Base-by-base conservation (phyloP, 2,329 filamentous ascomycete species). In the Colletotrichum musicola region DNA sequence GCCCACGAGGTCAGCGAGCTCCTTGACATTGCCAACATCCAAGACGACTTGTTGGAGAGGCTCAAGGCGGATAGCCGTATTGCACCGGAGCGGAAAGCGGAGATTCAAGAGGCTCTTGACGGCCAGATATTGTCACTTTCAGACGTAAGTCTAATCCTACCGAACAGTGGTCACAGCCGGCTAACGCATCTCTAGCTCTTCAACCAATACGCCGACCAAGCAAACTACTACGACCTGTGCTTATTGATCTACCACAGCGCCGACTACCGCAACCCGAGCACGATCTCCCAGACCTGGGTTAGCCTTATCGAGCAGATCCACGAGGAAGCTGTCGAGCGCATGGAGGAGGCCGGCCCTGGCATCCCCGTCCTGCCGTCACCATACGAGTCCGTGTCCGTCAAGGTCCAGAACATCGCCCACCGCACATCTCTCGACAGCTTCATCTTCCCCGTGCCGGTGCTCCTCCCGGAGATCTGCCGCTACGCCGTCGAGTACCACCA, bases 21-120 rank as follows among this genome's bases (percentile, higher is more conserved):
- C 51, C 89, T 99, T 10, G 96, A 99, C 74, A 89, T 98, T 57
- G 95, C 95, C 14, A 95, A 96, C 75, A 96, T 99, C 61, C 96
- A 99, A 78, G 93, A 97, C 76, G 96, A 99, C 74, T 81, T 98
- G 49, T 80, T 98, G 25, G 92, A 94, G 76, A 88, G 93, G 53
- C 83, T 99, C 60, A 89, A 86, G 76, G 86, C 86, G 10, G 96
- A 99, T 72, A 77, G 83, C 1, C 89, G 96, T 50, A 86, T 98
- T 44, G 82, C 85, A 13, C 81, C 84, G 0, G 88, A 91, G 56
- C 88, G 89, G 50, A 89, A 88, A 74, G 80, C 82, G 1, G 87
- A 92, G 64, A 89, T 97, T 25, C 81, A 92, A 67, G 78, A 85
- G 51, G 85, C 88, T 38, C 87, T 98, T 44, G 90, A 97, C 77